A percentile compares a stretch with the other conserved stretches of the same genome.
These are phyloP conservation scores for Stropharia rugosoannulata DNA, from an alignment of 768 basidiomycete genomes.

Conservation along the genomic window DNA sequence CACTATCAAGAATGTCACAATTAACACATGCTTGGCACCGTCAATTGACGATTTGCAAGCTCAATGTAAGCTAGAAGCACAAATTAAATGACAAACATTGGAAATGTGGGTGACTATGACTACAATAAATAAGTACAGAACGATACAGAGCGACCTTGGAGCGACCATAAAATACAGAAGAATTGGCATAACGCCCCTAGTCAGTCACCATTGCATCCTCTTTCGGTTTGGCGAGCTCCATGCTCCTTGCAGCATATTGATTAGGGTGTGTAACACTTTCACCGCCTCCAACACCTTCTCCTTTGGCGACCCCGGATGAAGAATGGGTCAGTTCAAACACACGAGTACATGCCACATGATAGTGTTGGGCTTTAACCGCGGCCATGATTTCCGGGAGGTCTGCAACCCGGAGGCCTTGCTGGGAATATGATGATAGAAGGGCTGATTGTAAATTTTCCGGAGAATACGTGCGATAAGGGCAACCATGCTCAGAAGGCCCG, in stretches of 20 bases:
- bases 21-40: background rate
- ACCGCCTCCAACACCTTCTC: conserved; percentile 82
- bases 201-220: conserved; percentile 47
- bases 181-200: background rate
- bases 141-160: no score
- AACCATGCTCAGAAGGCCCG: conserved; percentile 71
- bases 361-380: conserved; percentile 77
- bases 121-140: no score
- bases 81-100: no score
- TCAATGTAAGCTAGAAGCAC: no score
- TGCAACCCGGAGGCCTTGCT: conserved; percentile 57
- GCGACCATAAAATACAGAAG: no score
- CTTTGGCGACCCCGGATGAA: conserved; percentile 71
- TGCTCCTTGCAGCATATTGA: conserved; percentile 76
- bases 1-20: conserved; percentile 7
- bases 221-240: conserved; percentile 51
- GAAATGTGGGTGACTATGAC: no score
- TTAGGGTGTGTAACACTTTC: conserved; percentile 96
- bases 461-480: conserved; percentile 90
- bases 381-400: conserved; percentile 85
- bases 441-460: conserved; percentile 79
- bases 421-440: conserved; percentile 66
- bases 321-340: conserved; percentile 95
- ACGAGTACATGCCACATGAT: conserved; percentile 94
- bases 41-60: background rate